Evolutionary conservation across 345 rosid genomes (phyloP).

Genomic region (Garcia nutans): DNA sequence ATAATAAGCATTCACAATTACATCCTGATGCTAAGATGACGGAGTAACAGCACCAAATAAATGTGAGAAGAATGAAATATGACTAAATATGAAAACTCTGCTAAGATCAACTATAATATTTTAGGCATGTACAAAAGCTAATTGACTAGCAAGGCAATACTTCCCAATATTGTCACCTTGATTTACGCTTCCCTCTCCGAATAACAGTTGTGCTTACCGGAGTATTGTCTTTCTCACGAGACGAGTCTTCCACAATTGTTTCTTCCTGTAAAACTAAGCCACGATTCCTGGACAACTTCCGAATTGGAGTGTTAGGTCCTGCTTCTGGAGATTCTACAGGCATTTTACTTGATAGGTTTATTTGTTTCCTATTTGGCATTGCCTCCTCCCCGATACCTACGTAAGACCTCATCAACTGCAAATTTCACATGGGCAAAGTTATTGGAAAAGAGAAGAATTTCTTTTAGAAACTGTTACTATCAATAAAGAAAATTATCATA

Average conservation of each 20-base stretch:
- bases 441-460: neutral
- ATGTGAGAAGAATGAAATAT: neutral
- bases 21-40: no score
- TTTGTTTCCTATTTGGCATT: slow-evolving; percentile 38
- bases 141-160: neutral
- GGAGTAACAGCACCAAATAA: no score
- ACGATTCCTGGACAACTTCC: slow-evolving; percentile 27
- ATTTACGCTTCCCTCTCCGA: slow-evolving; percentile 16
- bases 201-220: slow-evolving; percentile 9
- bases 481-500: neutral
- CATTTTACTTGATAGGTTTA: neutral
- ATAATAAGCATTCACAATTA: no score
- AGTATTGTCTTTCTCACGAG: slow-evolving; percentile 6
- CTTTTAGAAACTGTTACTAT: neutral
- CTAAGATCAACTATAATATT: neutral
- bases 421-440: neutral
- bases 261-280: slow-evolving; percentile 32
- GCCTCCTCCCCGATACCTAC: slow-evolving; percentile 37
- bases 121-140: neutral
- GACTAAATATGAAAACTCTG: neutral
- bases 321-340: slow-evolving; percentile 14
- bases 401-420: slow-evolving; percentile 36
- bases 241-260: slow-evolving; percentile 10
- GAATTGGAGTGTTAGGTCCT: slow-evolving; percentile 17
- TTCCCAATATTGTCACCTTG: neutral